Percentiles rank a stretch among this genome's conserved stretches.
phyloP scores from a whole-genome alignment of 345 rosid genomes.

The Populus ilicifolia region DNA sequence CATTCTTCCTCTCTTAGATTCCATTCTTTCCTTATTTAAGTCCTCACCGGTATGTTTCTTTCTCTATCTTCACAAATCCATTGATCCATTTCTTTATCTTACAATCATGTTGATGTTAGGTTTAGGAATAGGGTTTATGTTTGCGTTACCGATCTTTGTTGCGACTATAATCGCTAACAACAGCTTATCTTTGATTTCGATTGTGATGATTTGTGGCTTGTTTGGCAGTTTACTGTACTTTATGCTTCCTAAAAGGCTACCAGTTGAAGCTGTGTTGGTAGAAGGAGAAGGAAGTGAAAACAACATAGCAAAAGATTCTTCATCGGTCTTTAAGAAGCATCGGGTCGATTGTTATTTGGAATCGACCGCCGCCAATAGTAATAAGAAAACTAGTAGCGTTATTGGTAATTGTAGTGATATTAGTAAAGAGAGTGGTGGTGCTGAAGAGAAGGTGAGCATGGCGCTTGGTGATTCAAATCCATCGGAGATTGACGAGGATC shows the following conservation, averaged over 20 bases:
- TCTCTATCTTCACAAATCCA: background rate
- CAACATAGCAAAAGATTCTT: too few species aligned
- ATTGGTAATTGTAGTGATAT: slow-evolving; percentile 19
- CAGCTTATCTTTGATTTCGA: background rate
- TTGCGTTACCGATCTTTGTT: background rate
- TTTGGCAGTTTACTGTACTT: too few species aligned
- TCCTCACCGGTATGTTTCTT: background rate
- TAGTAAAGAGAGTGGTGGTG: slow-evolving; percentile 17
- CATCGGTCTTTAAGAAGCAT: too few species aligned
- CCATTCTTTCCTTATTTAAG: background rate
- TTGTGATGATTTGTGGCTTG: background rate
- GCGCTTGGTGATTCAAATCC: slow-evolving; percentile 59
- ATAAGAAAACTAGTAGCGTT: slow-evolving; percentile 14
- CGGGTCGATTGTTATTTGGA: too few species aligned
- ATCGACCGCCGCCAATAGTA: background rate
- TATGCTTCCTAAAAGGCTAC: too few species aligned
- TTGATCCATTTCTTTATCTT: background rate
- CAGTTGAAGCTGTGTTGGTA: too few species aligned
- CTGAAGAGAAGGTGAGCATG: slow-evolving; percentile 32
- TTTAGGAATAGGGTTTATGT: background rate
- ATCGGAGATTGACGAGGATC: slow-evolving; percentile 91
- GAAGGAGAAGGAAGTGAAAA: too few species aligned
- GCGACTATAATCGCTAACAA: background rate
- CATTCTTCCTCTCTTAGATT: background rate
- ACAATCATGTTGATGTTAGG: background rate